These are phyloP conservation scores for Zymoseptoria crescenta DNA, from an alignment of 2,329 filamentous ascomycete species.

Conservation along the genomic window DNA sequence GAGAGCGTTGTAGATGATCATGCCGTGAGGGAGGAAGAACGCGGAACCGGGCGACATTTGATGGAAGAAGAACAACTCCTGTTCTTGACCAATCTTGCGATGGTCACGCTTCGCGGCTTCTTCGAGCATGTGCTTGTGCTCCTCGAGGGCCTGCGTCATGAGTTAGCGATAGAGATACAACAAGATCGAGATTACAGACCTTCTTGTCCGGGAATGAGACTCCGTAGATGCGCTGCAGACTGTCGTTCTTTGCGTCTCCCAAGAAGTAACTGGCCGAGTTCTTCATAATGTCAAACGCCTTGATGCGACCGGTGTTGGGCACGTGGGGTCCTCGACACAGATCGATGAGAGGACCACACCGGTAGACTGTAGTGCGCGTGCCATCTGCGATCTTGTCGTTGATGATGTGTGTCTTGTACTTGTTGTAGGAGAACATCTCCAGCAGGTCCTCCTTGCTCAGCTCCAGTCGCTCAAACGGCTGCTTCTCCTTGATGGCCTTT, in stretches of 20 bases:
- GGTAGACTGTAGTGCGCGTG: conserved; percentile 87
- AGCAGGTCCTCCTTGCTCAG: conserved; percentile 85
- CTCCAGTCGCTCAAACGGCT: conserved; percentile 82
- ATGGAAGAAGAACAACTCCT: conserved; percentile 97
- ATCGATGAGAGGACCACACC: conserved; percentile 89
- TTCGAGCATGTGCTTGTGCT: conserved; percentile 90
- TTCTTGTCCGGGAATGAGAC: conserved; percentile 98
- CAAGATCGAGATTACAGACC: conserved; percentile 38
- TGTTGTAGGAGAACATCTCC: conserved; percentile 96
- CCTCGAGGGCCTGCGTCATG: conserved; percentile 48
- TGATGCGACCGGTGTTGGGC: conserved; percentile 84
- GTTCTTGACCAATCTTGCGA: conserved; percentile 84
- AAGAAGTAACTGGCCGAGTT: conserved; percentile 84
- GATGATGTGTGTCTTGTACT: conserved; percentile 98
- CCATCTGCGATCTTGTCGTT: conserved; percentile 83
- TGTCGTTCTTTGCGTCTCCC: conserved; percentile 87
- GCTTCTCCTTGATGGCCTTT: conserved; percentile 91
- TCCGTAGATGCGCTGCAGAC: conserved; percentile 91
- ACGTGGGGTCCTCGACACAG: conserved; percentile 93
- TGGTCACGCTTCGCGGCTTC: conserved; percentile 98
- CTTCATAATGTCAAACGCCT: conserved; percentile 91
- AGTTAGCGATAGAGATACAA: not conserved
- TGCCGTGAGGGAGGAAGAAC: conserved; percentile 74
- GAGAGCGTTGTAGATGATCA: conserved; percentile 86
- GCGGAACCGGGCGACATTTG: conserved; percentile 86